These are phyloP conservation scores for Oryza glaberrima DNA, from an alignment of 176 grass and related monocot genomes.

Conservation along the genomic window DNA sequence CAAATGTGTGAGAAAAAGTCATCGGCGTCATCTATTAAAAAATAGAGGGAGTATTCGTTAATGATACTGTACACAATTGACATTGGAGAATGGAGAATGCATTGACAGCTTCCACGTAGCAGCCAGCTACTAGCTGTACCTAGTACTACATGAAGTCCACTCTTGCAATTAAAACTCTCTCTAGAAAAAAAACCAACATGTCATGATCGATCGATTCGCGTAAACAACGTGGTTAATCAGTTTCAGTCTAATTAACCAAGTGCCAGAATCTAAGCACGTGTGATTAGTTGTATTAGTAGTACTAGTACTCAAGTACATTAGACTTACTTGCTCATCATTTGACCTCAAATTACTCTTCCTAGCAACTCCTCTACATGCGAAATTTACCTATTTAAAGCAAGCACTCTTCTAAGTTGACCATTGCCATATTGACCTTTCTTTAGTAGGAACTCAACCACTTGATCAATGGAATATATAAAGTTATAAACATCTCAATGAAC, in stretches of 20 bases:
- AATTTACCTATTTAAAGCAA: not conserved
- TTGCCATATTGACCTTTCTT: not conserved
- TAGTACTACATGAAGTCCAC: conserved; percentile 31
- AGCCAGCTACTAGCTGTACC: not conserved
- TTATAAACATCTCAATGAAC: not conserved
- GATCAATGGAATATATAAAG: not conserved
- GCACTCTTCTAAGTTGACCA: not conserved
- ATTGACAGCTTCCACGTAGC: not conserved
- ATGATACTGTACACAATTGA: not conserved
- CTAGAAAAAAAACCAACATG: not conserved
- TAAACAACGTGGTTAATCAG: not conserved
- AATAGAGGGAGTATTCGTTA: not conserved
- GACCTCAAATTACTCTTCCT: not conserved
- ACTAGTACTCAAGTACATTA: not conserved
- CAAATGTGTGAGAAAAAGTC: no score
- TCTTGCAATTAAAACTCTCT: conserved; percentile 21
- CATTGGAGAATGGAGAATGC: not conserved
- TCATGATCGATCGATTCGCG: not conserved
- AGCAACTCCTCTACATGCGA: not conserved
- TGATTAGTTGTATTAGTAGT: not conserved
- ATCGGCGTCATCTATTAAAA: no score
- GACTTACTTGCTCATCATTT: not conserved
- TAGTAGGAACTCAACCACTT: not conserved
- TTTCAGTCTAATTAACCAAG: not conserved
- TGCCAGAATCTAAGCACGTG: conserved; percentile 16